Base-by-base conservation (phyloP, 257 asterid genomes). In the Solanum chaucha region DNA sequence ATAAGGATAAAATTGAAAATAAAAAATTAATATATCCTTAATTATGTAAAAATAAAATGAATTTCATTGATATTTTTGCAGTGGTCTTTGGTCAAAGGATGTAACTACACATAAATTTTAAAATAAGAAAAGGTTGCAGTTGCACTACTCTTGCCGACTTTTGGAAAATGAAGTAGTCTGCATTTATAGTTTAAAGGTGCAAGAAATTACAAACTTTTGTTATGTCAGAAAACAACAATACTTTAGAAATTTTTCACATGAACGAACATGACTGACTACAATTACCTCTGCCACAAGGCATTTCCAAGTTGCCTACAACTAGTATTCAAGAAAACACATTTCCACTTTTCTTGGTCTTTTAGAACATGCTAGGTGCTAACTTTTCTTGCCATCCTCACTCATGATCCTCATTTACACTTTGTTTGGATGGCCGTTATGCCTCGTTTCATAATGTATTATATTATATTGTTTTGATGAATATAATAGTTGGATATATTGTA, bases 31-130 rank as follows among this genome's bases (percentile, higher is more conserved):
- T 28, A 28, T 28, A 28, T 28, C 30, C 30, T 28, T 28, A 28
- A 28, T 28, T 28, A 28, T 28, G 30, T 28, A 28, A 28, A 28
- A 28, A 28, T 28, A 28, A 28, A 28, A 28, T 28, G 30, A 28
- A 28, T 28, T 28, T 28, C 30, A 28, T 28, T 28, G 30, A 28
- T 28, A 28, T 28, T 28, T 28, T 28, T 28, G 30, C 30, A 28
- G 30, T 28, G 30, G 46, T 48, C 51, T 61, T 61, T 35, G 87
- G 89, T 86, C 90, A 86, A 88, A 51, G 51, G 48, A 73, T 35
- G 77, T 83, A 68, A 34, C 22, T 44, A 67, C 36, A 26, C 48
- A 80, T 80, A 7, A 78, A 80, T 80, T 14, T 58, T 46, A 46
- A 80, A 80, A 46, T 26, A 80, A 80, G 3, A 46, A 17, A 80